Evolutionary conservation across 176 grass and related monocot genomes (phyloP).

Genomic region (Phoenix dactylifera): DNA sequence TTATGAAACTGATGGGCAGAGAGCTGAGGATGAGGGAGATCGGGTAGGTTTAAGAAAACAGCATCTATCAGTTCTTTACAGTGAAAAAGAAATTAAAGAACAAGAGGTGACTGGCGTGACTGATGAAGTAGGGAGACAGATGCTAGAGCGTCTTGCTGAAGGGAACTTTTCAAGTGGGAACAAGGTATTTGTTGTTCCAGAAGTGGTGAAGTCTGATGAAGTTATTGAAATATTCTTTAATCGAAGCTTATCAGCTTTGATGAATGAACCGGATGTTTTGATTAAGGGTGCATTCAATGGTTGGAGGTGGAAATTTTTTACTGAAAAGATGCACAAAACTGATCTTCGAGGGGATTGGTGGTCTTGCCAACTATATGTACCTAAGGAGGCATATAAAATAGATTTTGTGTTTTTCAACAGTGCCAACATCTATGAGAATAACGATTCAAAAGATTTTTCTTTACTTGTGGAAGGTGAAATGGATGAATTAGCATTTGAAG

Average conservation of each 20-base stretch:
- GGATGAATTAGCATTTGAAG: slow-evolving; percentile 65
- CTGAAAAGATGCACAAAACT: slow-evolving; percentile 58
- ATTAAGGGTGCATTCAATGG: slow-evolving; percentile 87
- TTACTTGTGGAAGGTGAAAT: slow-evolving; percentile 55
- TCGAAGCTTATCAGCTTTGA: slow-evolving; percentile 51
- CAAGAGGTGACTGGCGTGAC: not conserved
- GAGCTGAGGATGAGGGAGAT: slow-evolving; percentile 35
- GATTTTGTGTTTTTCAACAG: slow-evolving; percentile 98
- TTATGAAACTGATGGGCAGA: slow-evolving; percentile 31
- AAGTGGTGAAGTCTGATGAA: slow-evolving; percentile 39
- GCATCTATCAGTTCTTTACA: not conserved
- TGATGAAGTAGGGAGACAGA: not conserved
- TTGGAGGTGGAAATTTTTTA: slow-evolving; percentile 86
- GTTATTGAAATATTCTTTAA: slow-evolving; percentile 64
- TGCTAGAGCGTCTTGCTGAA: slow-evolving; percentile 54
- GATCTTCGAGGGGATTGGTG: slow-evolving; percentile 84
- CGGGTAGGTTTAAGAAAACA: slow-evolving; percentile 11
- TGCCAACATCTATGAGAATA: slow-evolving; percentile 66
- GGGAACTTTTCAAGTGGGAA: slow-evolving; percentile 42
- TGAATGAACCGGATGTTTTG: slow-evolving; percentile 37
- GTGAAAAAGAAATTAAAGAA: not conserved
- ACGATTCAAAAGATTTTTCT: slow-evolving; percentile 60
- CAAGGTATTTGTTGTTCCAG: slow-evolving; percentile 62
- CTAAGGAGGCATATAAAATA: slow-evolving; percentile 81
- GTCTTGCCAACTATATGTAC: slow-evolving; percentile 77